Evolutionary conservation across 2,329 filamentous ascomycete genomes (phyloP).

Genomic region (Magnaporthiopsis poae): DNA sequence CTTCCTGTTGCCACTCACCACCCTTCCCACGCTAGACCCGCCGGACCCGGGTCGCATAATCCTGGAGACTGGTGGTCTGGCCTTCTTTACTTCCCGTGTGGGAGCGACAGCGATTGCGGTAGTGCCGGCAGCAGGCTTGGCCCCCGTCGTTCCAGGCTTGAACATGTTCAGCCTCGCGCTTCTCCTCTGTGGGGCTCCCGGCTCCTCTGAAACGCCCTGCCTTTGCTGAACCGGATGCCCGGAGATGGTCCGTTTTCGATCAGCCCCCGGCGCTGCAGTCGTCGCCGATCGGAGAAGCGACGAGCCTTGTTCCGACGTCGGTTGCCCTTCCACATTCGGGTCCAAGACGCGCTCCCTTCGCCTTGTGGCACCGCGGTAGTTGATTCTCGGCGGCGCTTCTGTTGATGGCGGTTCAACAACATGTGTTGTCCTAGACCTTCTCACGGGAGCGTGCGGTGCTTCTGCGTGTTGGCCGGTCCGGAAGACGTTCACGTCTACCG

Average conservation of each 20-base stretch:
- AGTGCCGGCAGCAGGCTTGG: constrained; percentile 49
- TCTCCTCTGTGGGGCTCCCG: constrained; percentile 53
- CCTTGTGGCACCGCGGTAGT: constrained; percentile 42
- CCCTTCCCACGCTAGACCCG: constrained; percentile 65
- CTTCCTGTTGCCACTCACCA: constrained; percentile 85
- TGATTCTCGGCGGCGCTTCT: constrained; percentile 57
- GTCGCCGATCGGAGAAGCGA: constrained; percentile 28
- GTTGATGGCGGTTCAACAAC: constrained; percentile 38
- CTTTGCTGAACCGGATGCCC: constrained; percentile 57
- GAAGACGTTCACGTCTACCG: constrained; percentile 25
- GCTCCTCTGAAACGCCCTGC: constrained; percentile 47
- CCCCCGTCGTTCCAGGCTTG: constrained; percentile 51
- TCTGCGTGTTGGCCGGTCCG: constrained; percentile 28
- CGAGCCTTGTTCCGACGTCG: constrained; percentile 29
- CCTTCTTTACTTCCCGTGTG: constrained; percentile 71
- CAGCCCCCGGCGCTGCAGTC: constrained; percentile 35
- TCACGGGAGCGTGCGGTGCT: constrained; percentile 40
- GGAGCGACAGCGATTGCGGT: constrained; percentile 50
- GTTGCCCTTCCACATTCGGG: constrained; percentile 10
- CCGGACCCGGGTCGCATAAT: constrained; percentile 57
- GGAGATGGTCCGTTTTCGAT: constrained; percentile 86
- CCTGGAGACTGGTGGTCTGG: constrained; percentile 60
- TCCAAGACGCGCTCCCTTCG: constrained; percentile 32
- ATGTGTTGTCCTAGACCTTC: constrained; percentile 46
- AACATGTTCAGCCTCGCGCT: constrained; percentile 63